Evolutionary conservation across 2,329 filamentous ascomycete genomes (phyloP).

Genomic region (Aspergillus puulaauensis): DNA sequence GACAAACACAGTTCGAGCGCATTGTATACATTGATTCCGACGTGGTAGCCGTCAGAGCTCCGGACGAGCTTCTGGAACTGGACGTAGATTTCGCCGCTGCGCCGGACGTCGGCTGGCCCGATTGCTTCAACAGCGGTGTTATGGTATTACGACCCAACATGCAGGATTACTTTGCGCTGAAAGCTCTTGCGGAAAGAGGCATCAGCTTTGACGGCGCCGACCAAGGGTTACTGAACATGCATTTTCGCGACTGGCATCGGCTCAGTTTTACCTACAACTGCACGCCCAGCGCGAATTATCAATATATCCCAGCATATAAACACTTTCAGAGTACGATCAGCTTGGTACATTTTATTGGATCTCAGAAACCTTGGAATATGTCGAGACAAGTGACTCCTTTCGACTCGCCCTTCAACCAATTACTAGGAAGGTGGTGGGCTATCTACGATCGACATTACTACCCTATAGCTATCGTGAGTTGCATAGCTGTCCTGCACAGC

Average conservation of each 20-base stretch:
- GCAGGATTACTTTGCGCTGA: constrained; percentile 82
- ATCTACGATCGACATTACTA: constrained; percentile 87
- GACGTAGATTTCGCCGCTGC: constrained; percentile 67
- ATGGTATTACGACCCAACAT: constrained; percentile 87
- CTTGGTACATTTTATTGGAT: constrained; percentile 91
- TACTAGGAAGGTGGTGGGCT: constrained; percentile 88
- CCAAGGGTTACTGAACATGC: constrained; percentile 91
- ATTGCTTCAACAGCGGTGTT: constrained; percentile 96
- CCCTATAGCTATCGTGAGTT: constrained; percentile 24
- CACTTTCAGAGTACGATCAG: constrained; percentile 90
- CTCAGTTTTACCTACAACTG: constrained; percentile 96
- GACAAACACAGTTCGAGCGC: constrained; percentile 81
- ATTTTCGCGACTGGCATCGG: constrained; percentile 83
- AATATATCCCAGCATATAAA: constrained; percentile 91
- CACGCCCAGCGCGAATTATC: constrained; percentile 93
- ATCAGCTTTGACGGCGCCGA: constrained; percentile 97
- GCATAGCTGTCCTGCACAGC: not conserved
- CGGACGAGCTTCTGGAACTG: constrained; percentile 84
- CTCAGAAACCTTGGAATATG: constrained; percentile 82
- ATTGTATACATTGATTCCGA: constrained; percentile 96
- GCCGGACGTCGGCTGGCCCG: constrained; percentile 96
- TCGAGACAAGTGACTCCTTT: constrained; percentile 41
- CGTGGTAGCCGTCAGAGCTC: constrained; percentile 82
- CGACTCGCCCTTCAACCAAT: constrained; percentile 68
- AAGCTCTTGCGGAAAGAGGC: constrained; percentile 78